Base-by-base conservation (phyloP, 2,329 filamentous ascomycete genomes). In the Hypoxylon sp. region DNA sequence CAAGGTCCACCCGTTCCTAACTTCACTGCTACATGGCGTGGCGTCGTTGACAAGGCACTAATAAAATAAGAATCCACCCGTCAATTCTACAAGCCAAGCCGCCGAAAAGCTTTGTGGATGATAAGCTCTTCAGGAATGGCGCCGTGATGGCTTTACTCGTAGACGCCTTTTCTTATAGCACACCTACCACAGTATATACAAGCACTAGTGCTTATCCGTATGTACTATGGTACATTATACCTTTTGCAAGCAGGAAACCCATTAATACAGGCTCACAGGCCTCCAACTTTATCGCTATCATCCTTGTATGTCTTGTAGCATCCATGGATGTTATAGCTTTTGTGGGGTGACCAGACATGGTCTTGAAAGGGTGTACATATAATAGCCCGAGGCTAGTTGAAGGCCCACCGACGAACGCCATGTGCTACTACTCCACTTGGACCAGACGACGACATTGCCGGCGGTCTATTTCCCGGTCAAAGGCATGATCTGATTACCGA, bases 391-490 rank as follows among this genome's bases (percentile, higher is more conserved):
- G 54, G 33, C 19, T 42, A 42, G 37, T 44, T 22, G 46, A 58
- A 52, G 54, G 26, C 47, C 37, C 17, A 51, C 60, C 39, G 37
- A 64, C n/a, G 26, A 31, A 56, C 56, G 29, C 33, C 24, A 17
- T 63, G 17, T 51, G 42, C 33, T 29, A 52, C 19, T 54, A 52
- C 19, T 54, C 47, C 37, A 58, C 31, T 35, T 26, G 26, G 52
- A 57, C 53, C 37, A 57, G 52, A 58, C 50, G 17, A 47, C 53
- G 31, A 63, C 26, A 4, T 47, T 39, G 53, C 26, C 58, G 53
- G 64, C 24, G 47, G 6, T 56, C 24, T 54, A 19, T 67, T 57
- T 44, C 47, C 64, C 58, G 64, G 53, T 67, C 33, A 57, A 54
- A 67, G 58, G 54, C 48, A 58, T 63, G 54, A 63, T 48, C 22